These are phyloP conservation scores for Retiboletus flavoniger DNA, from an alignment of 1,284 basidiomycete species.

Conservation along the genomic window DNA sequence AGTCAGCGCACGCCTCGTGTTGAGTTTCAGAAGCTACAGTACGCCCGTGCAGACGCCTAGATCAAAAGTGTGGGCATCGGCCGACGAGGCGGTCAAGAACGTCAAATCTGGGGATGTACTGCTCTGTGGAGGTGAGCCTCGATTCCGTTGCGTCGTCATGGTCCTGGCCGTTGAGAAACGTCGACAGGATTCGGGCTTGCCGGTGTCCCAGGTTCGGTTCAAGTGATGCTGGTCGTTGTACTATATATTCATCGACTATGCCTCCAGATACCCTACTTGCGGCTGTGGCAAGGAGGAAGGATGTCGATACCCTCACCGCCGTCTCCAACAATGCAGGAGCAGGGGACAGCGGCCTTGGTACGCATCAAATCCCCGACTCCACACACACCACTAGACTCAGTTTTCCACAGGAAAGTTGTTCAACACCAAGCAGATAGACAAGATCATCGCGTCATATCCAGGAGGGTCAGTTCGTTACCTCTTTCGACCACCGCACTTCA, in stretches of 20 bases:
- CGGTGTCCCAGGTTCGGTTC: slow-evolving; percentile 62
- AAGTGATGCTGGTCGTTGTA: background rate
- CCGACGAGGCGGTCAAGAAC: slow-evolving; percentile 79
- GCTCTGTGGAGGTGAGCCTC: slow-evolving; percentile 72
- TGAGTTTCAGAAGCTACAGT: slow-evolving; percentile 25
- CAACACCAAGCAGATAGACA: slow-evolving; percentile 74
- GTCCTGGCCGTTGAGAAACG: slow-evolving; percentile 7
- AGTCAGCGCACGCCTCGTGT: slow-evolving; percentile 15
- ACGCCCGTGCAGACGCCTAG: slow-evolving; percentile 33
- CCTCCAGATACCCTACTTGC: slow-evolving; percentile 75
- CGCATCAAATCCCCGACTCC: slow-evolving; percentile 23
- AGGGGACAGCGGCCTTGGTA: slow-evolving; percentile 77
- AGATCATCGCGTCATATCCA: slow-evolving; percentile 87
- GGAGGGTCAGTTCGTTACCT: slow-evolving; percentile 58
- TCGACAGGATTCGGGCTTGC: slow-evolving; percentile 73
- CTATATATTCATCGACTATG: background rate
- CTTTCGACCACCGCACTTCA: background rate
- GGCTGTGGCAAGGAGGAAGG: slow-evolving; percentile 74
- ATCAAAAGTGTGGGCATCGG: slow-evolving; percentile 79
- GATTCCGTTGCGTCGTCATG: background rate
- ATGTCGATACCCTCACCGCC: slow-evolving; percentile 73
- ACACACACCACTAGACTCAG: slow-evolving; percentile 3
- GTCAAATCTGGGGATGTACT: slow-evolving; percentile 78
- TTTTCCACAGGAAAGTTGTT: slow-evolving; percentile 66
- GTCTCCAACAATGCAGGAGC: slow-evolving; percentile 91